Base-by-base conservation (phyloP, 2,329 filamentous ascomycete species). In the Tolypocladium tropicale region DNA sequence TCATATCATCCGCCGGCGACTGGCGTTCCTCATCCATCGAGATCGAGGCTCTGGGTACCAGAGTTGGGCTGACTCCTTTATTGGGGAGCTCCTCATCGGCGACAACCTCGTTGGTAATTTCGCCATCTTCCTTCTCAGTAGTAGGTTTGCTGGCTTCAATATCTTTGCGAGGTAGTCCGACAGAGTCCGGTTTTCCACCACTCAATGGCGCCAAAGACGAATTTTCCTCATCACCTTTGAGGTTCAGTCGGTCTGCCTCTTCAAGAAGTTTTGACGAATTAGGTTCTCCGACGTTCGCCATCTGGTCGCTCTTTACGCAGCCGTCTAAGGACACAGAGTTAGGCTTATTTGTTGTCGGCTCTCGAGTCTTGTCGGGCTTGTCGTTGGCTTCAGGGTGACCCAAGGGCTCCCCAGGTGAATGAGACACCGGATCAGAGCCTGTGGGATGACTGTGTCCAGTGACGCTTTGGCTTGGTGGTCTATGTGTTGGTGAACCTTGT, bases 81-180 rank as follows among this genome's bases (percentile, higher is more conserved):
- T 54, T 55, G 25, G 49, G 21, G 21, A 50, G 28, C n/a, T 53
- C 53, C 6, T 55, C 28, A 39, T 53, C 48, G 11, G 53, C 14
- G 18, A 55, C 34, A n/a, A 53, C 53, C 21, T 55, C 36, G 34
- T 51, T 51, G 14, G 49, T 28, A 5, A 57, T 36, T 43, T 57
- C 56, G 4, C 56, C 56, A 4, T 57, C 56, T 39, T 57, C 56
- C 30, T 53, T 52, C 10, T 53, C 53, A 7, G 41, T 11, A 23
- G 39, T 41, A 3, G 48, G 28, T 34, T 10, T 7, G 18, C 30
- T 41, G 4, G 30, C 32, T 12, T 25, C 25, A 4, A 39, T 11
- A 7, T 39, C 39, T 33, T 41, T 52, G 32, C 30, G 16, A 2
- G 51, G n/a, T 11, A n/a, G 1, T 2, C 2, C 28, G 30, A n/a